Percentiles rank a stretch among this genome's conserved stretches.
Evolutionary conservation across 116 monocot genomes (phyloP).

Genomic region (Dioscorea cayenensis): DNA sequence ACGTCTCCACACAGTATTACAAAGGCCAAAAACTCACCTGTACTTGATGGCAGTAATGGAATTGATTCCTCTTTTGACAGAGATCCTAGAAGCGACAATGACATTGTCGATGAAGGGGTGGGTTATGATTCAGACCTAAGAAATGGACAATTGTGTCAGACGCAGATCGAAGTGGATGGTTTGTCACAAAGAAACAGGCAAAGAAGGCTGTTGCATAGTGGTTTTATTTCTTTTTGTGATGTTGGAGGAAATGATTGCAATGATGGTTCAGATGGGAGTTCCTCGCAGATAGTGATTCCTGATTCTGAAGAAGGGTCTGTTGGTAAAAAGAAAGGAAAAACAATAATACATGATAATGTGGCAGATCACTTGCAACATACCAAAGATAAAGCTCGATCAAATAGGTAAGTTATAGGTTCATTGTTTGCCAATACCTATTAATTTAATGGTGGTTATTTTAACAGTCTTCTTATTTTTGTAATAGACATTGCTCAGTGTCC

Average conservation of each 20-base stretch:
- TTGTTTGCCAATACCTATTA: not conserved
- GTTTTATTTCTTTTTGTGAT: conserved; percentile 2
- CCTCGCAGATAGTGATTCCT: conserved; percentile 5
- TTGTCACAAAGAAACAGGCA: not conserved
- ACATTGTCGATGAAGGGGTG: not conserved
- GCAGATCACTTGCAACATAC: not conserved
- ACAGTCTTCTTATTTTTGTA: not conserved
- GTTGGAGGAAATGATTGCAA: not conserved
- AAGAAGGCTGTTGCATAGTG: conserved; percentile 6
- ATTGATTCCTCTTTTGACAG: not conserved
- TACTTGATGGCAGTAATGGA: not conserved
- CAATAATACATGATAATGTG: not conserved
- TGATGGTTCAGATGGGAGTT: not conserved
- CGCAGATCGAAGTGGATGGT: not conserved
- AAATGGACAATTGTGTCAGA: not conserved
- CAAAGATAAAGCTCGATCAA: conserved; percentile 1
- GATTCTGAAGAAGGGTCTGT: conserved; percentile 1
- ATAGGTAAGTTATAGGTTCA: conserved; percentile 8
- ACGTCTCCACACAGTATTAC: conserved; percentile 3
- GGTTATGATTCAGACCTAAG: not conserved
- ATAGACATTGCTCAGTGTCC: not conserved
- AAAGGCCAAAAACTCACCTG: not conserved
- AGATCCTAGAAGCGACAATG: not conserved
- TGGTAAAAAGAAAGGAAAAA: conserved; percentile 21
- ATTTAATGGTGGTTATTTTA: not conserved